Base-by-base conservation (phyloP, 2,329 filamentous ascomycete species). In the Bipolaris oryzae region DNA sequence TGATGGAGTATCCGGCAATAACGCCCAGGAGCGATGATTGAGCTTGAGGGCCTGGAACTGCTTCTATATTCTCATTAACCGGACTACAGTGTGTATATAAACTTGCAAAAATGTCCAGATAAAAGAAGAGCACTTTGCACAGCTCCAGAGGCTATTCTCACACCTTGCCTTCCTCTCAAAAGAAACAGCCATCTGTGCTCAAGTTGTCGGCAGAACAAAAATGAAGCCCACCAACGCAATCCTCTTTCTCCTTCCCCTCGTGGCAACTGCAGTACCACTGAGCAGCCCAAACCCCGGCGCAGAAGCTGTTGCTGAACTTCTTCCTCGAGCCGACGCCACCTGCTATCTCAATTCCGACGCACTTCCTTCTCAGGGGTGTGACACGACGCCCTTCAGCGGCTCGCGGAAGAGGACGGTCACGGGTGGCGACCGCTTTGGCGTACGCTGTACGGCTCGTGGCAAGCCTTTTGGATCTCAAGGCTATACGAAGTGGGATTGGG, bases 311-410 rank as follows among this genome's bases (percentile, higher is more conserved):
- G 16, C 16, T 13, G 18, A 39, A n/a, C 46, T 49, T 3, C 6
- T 21, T 1, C 46, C 46, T 1, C 13, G 34, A 16, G 47, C 37
- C 11, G 44, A 47, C 16, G 34, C 18, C 11, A 5, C 23, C 7
- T 50, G 47, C 38, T 50, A 16, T 16, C 48, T 50, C 48, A 21
- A 42, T 5, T 42, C 48, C 7, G 48, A 54, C 6, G 52, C 52
- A 2, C 28, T 54, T 5, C 28, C 43, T 3, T 45, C 52, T n/a
- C 45, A 49, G 5, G 52, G 52, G 21, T 54, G 52, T 28, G 45
- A 49, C 21, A 43, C 25, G 16, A 49, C 45, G 1, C 45, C 52
- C n/a, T 43, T 49, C 3, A 49, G 45, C 28, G 37, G 35, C 5
- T 9, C 5, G 0, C 37, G 52, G 16, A 42, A 7, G 15, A 34